phyloP scores from a whole-genome alignment of 1,139 yeast genomes.

The Tardiomyces depauwii region DNA sequence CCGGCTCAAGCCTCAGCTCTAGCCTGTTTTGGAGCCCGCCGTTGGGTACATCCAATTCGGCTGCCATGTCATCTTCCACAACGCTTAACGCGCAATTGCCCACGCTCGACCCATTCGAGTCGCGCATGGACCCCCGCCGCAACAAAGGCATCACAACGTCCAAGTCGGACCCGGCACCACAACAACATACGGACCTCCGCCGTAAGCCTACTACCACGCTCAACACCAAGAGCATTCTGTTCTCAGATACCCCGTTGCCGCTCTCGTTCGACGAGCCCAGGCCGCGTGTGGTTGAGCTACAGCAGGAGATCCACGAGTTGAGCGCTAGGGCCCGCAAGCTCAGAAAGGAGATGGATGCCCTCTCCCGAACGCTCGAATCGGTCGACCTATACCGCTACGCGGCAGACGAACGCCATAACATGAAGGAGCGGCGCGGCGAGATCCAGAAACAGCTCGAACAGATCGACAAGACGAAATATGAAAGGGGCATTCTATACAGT shows the following conservation, averaged over 20 bases:
- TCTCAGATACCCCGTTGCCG: background rate
- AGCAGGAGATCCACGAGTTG: constrained; percentile 1
- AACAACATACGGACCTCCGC: no score
- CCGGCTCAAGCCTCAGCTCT: background rate
- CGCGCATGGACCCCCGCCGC: background rate
- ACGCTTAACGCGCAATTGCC: background rate
- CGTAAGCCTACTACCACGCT: background rate
- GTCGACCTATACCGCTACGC: background rate
- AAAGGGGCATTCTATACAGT: constrained; percentile 16
- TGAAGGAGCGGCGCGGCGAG: constrained; percentile 8
- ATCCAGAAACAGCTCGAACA: constrained; percentile 11
- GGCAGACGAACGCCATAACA: constrained; percentile 8
- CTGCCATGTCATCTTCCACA: background rate
- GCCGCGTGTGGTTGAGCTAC: background rate
- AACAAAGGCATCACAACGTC: background rate
- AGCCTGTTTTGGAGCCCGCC: background rate
- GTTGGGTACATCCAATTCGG: background rate
- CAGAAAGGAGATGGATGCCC: constrained; percentile 7
- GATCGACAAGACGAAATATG: constrained; percentile 16
- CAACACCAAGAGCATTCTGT: background rate
- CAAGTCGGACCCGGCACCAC: background rate
- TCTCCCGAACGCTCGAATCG: constrained; percentile 3
- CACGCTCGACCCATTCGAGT: background rate
- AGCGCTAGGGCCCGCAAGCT: constrained; percentile 7
- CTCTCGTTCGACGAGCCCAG: background rate